Base-by-base conservation (phyloP, 331 rosid species). In the Malus hybrid region DNA sequence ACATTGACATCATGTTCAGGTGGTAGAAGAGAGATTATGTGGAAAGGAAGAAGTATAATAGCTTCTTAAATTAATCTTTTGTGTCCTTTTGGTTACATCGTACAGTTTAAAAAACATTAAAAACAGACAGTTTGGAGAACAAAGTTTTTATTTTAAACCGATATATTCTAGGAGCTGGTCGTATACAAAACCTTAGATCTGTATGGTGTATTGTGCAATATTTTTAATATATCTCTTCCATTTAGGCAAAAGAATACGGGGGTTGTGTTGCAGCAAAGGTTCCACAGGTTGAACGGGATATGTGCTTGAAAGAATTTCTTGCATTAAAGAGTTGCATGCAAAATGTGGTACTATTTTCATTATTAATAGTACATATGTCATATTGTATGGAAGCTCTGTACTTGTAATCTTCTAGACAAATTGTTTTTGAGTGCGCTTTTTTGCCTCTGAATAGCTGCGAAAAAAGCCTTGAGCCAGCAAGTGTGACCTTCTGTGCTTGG, bases 281-380 rank as follows among this genome's bases (percentile, higher is more conserved):
- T 86, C 99, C 99, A 61, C 88, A 92, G 74, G 87, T 95, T 84
- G 99, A 95, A 75, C 91, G 75, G 32, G 93, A 92, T 79, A 80
- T 92, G 82, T 95, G 97, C 82, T 77, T 81, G 63, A 90, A 92
- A 82, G 99, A 95, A 84, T 92, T 95, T 89, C 68, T 89, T 36
- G 90, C 85, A 74, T 86, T 92, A 55, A 90, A 95, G 81, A 82
- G 79, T 86, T 95, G 99, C 83, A 89, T 92, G 99, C 97, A 90
- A 80, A 86, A 86, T 50, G 79, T 46, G 99, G 97, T 95, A 90
- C 42, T 3, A 15, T 26, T 66, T 22, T 62, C 53, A 58, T 60
- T 32, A 24, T 48, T 68, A 34, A 61, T 26, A 32, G 53, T 75
- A 46, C 71, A 22, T 22, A 63, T 44, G 44, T 48, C 50, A 28